A percentile compares a stretch with the other conserved stretches of the same genome.
Evolutionary conservation across 805 yeast species (phyloP).

Genomic region (Lipomyces anomalus): DNA sequence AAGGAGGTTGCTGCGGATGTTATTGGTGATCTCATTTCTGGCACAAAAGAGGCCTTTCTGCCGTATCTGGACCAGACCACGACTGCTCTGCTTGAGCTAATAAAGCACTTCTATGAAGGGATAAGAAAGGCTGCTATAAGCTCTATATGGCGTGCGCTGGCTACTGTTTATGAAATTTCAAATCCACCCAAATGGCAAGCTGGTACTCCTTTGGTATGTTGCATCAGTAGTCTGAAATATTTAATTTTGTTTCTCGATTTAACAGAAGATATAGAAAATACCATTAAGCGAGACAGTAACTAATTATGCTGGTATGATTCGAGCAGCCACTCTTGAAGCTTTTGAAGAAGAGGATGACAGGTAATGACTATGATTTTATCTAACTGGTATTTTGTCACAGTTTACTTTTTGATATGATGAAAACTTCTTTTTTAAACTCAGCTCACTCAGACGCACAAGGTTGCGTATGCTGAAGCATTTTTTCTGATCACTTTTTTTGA

Average conservation of each 20-base stretch:
- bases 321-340: constrained; percentile 56
- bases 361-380: constrained; percentile 38
- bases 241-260: background rate
- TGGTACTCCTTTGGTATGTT: constrained; percentile 31
- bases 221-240: background rate
- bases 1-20: constrained; percentile 94
- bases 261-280: constrained; percentile 36
- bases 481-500: constrained; percentile 4
- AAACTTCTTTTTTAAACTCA: constrained; percentile 19
- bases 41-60: constrained; percentile 75
- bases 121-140: constrained; percentile 80
- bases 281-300: constrained; percentile 51
- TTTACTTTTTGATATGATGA: constrained; percentile 13
- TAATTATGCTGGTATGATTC: constrained; percentile 56
- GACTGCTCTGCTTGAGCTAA: constrained; percentile 59
- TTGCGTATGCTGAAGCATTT: constrained; percentile 22
- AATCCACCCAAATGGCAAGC: constrained; percentile 31
- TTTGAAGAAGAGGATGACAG: constrained; percentile 79
- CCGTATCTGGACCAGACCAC: constrained; percentile 67
- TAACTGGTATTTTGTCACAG: no score
- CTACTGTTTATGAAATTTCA: constrained; percentile 47
- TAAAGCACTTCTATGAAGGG: constrained; percentile 77
- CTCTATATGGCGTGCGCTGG: constrained; percentile 76
- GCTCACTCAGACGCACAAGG: constrained; percentile 27
- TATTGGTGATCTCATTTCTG: constrained; percentile 77